These are phyloP conservation scores for Ophiobolus disseminans DNA, from an alignment of 2,329 filamentous ascomycete species.

Conservation along the genomic window DNA sequence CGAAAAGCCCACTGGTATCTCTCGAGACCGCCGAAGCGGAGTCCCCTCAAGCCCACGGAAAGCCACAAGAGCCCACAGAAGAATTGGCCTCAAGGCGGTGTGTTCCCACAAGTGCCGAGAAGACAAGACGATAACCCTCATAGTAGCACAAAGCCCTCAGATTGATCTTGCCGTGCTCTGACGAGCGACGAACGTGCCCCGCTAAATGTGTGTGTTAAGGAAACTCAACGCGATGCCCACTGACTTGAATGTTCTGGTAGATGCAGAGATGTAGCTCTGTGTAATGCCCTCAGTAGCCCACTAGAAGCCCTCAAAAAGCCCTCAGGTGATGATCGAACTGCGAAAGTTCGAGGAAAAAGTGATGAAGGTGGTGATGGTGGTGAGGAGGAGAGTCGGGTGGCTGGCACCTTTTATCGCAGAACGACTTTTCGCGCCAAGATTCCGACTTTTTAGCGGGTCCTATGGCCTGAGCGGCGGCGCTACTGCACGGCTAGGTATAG, in stretches of 20 bases:
- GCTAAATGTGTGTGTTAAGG: conserved; percentile 48
- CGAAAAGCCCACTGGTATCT: conserved; percentile 54
- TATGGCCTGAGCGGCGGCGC: conserved; percentile 7
- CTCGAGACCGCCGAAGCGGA: conserved; percentile 48
- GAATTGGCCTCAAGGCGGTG: conserved; percentile 54
- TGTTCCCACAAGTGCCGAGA: conserved; percentile 63
- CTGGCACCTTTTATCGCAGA: conserved; percentile 17
- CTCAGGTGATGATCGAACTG: conserved; percentile 35
- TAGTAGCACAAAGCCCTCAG: conserved; percentile 50
- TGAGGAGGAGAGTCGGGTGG: conserved; percentile 19
- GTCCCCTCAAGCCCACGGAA: conserved; percentile 54
- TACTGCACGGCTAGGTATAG: conserved; percentile 12
- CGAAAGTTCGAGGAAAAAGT: conserved; percentile 27
- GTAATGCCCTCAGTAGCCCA: conserved; percentile 43
- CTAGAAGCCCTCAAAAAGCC: conserved; percentile 42
- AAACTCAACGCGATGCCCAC: conserved; percentile 51
- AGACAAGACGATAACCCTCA: conserved; percentile 52
- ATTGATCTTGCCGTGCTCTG: conserved; percentile 46
- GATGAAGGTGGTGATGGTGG: conserved; percentile 26
- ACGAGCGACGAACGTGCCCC: conserved; percentile 46
- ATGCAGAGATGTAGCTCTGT: conserved; percentile 18
- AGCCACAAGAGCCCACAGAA: conserved; percentile 57
- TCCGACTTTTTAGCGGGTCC: conserved; percentile 7
- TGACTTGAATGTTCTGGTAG: conserved; percentile 49
- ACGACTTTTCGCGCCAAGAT: conserved; percentile 8